Conservation (phyloP, 2,329 filamentous ascomycete species). For the Fusarium sp. region DNA sequence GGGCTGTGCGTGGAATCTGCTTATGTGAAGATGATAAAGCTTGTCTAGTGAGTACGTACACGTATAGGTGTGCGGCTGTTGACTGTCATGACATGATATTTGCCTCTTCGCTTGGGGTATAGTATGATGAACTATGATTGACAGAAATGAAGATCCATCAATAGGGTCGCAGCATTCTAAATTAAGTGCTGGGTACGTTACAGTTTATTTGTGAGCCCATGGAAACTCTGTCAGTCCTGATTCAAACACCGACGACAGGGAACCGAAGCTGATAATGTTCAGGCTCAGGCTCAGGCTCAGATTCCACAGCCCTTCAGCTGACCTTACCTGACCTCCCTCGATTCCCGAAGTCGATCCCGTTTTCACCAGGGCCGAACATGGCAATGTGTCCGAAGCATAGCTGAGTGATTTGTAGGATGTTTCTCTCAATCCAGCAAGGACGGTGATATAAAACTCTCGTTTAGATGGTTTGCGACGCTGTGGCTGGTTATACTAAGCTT, state of each 20-base stretch:
- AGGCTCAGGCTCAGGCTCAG: conserved; percentile 4
- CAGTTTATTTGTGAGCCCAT: conserved; percentile 5
- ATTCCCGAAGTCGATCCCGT: conserved; percentile 43
- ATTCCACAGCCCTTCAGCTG: conserved; percentile 30
- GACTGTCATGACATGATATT: conserved; percentile 10
- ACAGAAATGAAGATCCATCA: conserved; percentile 32
- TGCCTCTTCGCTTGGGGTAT: conserved; percentile 7
- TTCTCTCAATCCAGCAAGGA: conserved; percentile 13
- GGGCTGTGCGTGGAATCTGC: conserved; percentile 25
- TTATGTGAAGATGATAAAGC: conserved; percentile 43
- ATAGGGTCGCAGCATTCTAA: conserved; percentile 17
- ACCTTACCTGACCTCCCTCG: conserved; percentile 21
- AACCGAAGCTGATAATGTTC: conserved; percentile 32
- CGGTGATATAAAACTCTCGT: conserved; percentile 8
- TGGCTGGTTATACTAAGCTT: conserved; percentile 13
- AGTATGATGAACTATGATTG: conserved; percentile 15
- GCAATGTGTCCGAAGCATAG: conserved; percentile 26
- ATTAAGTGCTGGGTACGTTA: conserved; percentile 12
- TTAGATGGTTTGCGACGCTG: conserved; percentile 18
- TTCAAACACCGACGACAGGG: conserved; percentile 21
- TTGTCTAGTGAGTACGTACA: conserved; percentile 16
- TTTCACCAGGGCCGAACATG: conserved; percentile 22
- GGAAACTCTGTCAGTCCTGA: conserved; percentile 3
- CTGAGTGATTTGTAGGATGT: conserved; percentile 21
- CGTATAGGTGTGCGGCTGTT: not conserved